Base-by-base conservation (phyloP, 2,329 filamentous ascomycete genomes). In the Pseudogymnoascus sp. region DNA sequence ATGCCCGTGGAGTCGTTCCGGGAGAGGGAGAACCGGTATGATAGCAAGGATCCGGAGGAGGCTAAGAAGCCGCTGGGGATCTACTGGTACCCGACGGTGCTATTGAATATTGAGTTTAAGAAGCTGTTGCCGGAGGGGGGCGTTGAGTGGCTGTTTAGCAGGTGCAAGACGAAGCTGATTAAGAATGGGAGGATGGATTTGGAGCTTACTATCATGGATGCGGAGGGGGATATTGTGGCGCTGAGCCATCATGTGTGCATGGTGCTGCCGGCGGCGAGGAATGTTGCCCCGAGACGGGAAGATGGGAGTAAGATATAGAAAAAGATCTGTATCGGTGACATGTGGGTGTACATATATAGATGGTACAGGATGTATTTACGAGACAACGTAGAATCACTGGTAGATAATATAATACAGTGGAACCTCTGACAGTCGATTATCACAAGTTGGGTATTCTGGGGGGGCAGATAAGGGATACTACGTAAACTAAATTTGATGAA, bases 101-200 rank as follows among this genome's bases (percentile, higher is more conserved):
- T 87, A 16, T 76, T 95, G 72, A 92, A 90, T 72, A 71, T 96
- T 21, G 90, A 96, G 67, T 78, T 92, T 41, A 95, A 93, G 78
- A 90, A 88, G 73, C 74, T 80, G 6, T 73, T 96, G 51, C 89
- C 90, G 0, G 76, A 77, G 3, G 83, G 84, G 45, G 90, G 90
- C 0, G 84, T 85, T 1, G 86, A 90, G 73, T 95, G 89, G 86
- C 72, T 96, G 62, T 87, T 87, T 69, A 79, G 86, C 43, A 80
- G 89, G 34, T 80, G 87, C 11, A 80, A 83, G 63, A 80, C 85
- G 4, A 92, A 90, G 75, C 78, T 81, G 74, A 83, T 93, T 45
- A 81, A 80, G 68, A 86, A 91, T 67, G 90, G 90, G 1, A 79
- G 88, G 65, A 87, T 90, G 72, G 91, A 96, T 77, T 71, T 92